phyloP scores from a whole-genome alignment of 2,329 filamentous ascomycete genomes.

The Arachnomyces sp. region DNA sequence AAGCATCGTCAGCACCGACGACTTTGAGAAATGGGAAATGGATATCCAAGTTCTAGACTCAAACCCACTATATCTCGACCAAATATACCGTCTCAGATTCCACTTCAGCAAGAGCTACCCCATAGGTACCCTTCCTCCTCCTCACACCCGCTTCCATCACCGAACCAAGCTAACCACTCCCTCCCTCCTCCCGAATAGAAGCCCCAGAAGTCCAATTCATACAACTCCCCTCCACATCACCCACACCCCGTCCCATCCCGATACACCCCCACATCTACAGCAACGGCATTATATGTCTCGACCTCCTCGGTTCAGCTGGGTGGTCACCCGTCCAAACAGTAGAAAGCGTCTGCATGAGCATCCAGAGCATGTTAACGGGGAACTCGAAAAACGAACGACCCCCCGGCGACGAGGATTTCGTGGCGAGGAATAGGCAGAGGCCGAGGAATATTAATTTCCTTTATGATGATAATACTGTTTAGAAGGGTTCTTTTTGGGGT shows the following conservation, averaged over 20 bases:
- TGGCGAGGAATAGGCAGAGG: conserved; percentile 65
- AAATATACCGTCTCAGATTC: conserved; percentile 81
- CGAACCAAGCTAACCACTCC: neutral
- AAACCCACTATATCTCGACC: conserved; percentile 76
- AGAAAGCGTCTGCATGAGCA: conserved; percentile 91
- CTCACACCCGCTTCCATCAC: neutral
- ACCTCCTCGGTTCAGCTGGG: conserved; percentile 75
- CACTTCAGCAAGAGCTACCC: conserved; percentile 77
- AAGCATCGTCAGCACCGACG: conserved; percentile 67
- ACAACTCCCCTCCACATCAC: conserved; percentile 39
- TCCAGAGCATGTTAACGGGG: conserved; percentile 96
- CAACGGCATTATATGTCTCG: conserved; percentile 97
- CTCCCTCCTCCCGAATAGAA: conserved; percentile 46
- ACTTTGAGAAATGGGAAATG: conserved; percentile 82
- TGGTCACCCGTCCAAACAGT: conserved; percentile 98
- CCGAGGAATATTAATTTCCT: conserved; percentile 87
- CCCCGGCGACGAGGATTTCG: conserved; percentile 83
- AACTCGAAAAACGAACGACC: conserved; percentile 88
- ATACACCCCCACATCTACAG: conserved; percentile 98
- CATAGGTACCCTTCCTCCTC: conserved; percentile 56
- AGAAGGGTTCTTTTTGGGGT: conserved; percentile 6
- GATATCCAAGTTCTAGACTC: conserved; percentile 84
- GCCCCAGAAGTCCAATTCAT: conserved; percentile 91
- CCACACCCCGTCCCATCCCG: conserved; percentile 56
- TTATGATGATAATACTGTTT: conserved; percentile 83